Base-by-base conservation (phyloP, 1,139 yeast species). In the Diutina neorugosa region DNA sequence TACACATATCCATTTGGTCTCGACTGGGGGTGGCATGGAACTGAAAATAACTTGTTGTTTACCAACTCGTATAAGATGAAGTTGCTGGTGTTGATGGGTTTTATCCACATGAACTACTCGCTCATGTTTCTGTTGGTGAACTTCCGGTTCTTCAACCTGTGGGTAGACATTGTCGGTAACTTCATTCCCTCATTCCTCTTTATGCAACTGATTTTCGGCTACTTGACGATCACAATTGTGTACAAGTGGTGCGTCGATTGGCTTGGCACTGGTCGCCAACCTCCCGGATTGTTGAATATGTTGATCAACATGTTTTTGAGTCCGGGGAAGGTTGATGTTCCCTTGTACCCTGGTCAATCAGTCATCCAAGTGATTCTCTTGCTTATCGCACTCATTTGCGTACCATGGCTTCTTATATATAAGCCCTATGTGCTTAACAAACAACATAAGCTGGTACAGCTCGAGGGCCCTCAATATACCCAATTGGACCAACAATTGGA, bases 191-290 rank as follows among this genome's bases (percentile, higher is more conserved):
- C 37, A 14, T 49, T 49, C 34, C 31, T 49, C 18, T 49, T 49
- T 19, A 49, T 49, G 51, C 41, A 40, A 20, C 37, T 40, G 44
- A 49, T 49, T 9, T 49, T 49, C 11, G 51, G 51, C 27, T 49
- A 49, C 16, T 40, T 49, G 44, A n/a, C 37, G 16, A 12, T 49
- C 21, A 40, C 44, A n/a, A 49, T 49, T 9, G n/a, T 49, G 6
- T 49, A 49, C 31, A 49, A 49, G 43, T 49, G 51, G 51, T 37
- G 51, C 19, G 34, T 49, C n/a, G 51, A 49, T 40, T 49, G 51
- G 51, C 40, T 49, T 14, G 51, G 34, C 44, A 19, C 18, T 6
- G 37, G 19, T 12, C 51, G 51, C 21, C 51, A 34, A 25, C 51
- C 51, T n/a, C 51, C 51, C 20, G 51, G 51, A 21, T 16, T 49